Percentiles rank a stretch among this genome's conserved stretches.
Conservation (phyloP, 768 basidiomycete genomes). For the Mycena albidolilacea region DNA sequence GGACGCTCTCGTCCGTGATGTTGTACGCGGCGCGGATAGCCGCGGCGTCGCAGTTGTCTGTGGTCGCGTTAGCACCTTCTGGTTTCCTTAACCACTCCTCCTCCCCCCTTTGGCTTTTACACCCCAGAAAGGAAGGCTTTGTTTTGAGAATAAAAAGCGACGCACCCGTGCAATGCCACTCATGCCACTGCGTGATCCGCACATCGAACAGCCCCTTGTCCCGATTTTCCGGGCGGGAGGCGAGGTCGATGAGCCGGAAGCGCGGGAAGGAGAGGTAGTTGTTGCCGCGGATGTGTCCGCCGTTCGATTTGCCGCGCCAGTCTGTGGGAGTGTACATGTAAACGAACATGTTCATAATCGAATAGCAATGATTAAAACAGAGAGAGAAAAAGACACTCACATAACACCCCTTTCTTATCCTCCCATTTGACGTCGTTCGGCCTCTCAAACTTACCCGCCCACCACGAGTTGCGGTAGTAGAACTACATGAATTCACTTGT, state of each 20-base stretch:
- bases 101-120: too few species aligned
- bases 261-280: conserved; percentile 37
- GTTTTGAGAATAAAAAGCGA: background rate
- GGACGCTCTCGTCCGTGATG: conserved; percentile 24
- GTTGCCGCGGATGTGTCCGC: conserved; percentile 34
- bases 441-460: conserved; percentile 37
- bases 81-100: too few species aligned
- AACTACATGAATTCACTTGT: conserved; percentile 11
- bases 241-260: conserved; percentile 36
- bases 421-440: conserved; percentile 32
- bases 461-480: conserved; percentile 39
- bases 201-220: conserved; percentile 31
- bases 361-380: background rate
- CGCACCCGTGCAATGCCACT: conserved; percentile 35
- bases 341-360: too few species aligned
- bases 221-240: conserved; percentile 13
- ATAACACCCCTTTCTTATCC: conserved; percentile 29
- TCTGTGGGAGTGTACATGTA: conserved; percentile 16
- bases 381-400: conserved; percentile 9
- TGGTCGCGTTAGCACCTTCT: background rate
- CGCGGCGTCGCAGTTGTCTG: conserved; percentile 35
- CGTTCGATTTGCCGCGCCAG: conserved; percentile 41
- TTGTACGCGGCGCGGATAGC: conserved; percentile 28
- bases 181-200: conserved; percentile 33
- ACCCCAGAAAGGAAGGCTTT: too few species aligned